phyloP scores from a whole-genome alignment of 2,329 filamentous ascomycete genomes.

The Penicillium sp. region DNA sequence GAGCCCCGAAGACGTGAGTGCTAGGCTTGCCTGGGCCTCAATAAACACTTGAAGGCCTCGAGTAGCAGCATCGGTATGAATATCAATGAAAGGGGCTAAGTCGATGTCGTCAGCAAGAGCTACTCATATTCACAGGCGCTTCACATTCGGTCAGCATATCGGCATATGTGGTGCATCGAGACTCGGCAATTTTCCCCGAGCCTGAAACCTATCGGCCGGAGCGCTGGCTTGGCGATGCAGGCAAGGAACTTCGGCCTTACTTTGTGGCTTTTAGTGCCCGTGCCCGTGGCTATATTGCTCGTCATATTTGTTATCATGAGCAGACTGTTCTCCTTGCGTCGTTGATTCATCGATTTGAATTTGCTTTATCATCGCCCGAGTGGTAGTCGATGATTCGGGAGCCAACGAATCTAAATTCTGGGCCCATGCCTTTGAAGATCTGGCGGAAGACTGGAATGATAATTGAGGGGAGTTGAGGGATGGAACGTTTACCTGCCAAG shows the following conservation, averaged over 20 bases:
- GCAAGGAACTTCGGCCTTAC: constrained; percentile 34
- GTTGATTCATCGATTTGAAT: constrained; percentile 46
- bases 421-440: constrained; percentile 16
- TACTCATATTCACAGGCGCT: too few species aligned
- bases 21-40: constrained; percentile 8
- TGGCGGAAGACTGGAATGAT: not conserved
- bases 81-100: constrained; percentile 10
- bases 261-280: constrained; percentile 43
- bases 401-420: constrained; percentile 15
- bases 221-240: constrained; percentile 41
- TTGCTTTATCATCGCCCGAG: constrained; percentile 32
- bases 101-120: too few species aligned
- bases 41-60: constrained; percentile 11
- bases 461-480: too few species aligned
- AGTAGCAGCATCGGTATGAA: constrained; percentile 1
- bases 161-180: constrained; percentile 38
- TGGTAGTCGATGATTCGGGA: constrained; percentile 29
- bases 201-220: constrained; percentile 39
- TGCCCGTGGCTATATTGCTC: constrained; percentile 37
- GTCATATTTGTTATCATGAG: constrained; percentile 46
- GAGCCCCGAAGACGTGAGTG: constrained; percentile 6
- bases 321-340: constrained; percentile 47
- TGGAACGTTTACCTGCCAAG: not conserved
- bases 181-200: constrained; percentile 35
- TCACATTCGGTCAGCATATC: constrained; percentile 44